Evolutionary conservation across 257 asterid genomes (phyloP), one percentile per base, ranked within the genome.

Genomic region (Primulina eburnea): DNA sequence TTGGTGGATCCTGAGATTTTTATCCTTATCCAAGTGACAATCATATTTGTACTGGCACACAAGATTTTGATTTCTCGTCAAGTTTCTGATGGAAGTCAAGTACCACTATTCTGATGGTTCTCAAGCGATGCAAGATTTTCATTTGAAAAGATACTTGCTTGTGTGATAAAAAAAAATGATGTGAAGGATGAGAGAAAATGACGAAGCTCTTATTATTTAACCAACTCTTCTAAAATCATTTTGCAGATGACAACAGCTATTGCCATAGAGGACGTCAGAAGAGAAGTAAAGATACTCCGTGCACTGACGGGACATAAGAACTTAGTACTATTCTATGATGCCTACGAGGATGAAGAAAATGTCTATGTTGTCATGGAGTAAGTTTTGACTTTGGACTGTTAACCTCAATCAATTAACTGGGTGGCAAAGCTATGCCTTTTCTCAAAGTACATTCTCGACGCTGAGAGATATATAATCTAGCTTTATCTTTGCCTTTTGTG

Each of bases 281-380:
- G 93, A 76, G 93, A 87, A 82, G 90, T 85, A 37, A 85, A 82
- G 79, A 82, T 87, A 57, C 77, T 85, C 20, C 83, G 87, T 53
- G 88, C 87, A 1, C 72, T 87, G 21, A 75, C 84, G 0, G 87
- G 88, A 73, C 93, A 87, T 62, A 82, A 73, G 68, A 84, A 84
- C 73, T 80, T 84, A 57, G 87, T 87, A 63, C 80, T 81, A 66
- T 79, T 87, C 79, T 81, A 81, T 30, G 88, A 87, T 64, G 82
- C 93, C 58, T 82, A 74, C 20, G 93, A 85, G 65, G 93, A 85
- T 75, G 84, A 78, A 70, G 84, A 84, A 7, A 82, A 78, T 76
- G 85, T 87, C 56, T 87, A 77, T 62, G 79, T 79, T 59, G 90
- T 82, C 37, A 87, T 85, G 88, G 92, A 87, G 92, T 87, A 82